Percentiles rank a stretch among this genome's conserved stretches.
These are phyloP conservation scores for Trichoderma virens DNA, from an alignment of 495 filamentous ascomycete genomes.

Conservation along the genomic window DNA sequence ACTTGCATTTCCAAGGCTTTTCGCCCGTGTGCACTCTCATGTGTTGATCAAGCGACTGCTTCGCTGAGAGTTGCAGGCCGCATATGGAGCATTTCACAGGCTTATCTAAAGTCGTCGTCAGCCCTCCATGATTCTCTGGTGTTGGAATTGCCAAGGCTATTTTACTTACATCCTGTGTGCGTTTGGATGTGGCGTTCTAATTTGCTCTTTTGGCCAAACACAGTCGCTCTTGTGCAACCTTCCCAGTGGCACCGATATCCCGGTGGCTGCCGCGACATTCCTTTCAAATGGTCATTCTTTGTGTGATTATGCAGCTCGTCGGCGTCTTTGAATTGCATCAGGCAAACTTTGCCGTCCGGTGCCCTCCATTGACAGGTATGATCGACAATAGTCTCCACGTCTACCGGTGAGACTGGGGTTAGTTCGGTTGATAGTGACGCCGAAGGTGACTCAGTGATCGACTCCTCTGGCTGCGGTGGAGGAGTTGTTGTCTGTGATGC, in stretches of 20 bases:
- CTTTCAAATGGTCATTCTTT: constrained; percentile 14
- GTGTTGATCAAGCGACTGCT: constrained; percentile 55
- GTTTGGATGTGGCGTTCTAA: constrained; percentile 56
- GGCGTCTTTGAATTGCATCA: background rate
- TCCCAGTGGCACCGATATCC: constrained; percentile 34
- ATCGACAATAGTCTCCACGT: constrained; percentile 24
- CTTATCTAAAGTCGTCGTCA: constrained; percentile 39
- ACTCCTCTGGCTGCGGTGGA: background rate
- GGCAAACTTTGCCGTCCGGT: background rate
- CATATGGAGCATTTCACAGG: constrained; percentile 47
- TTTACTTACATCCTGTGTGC: constrained; percentile 51
- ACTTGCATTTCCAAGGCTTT: constrained; percentile 47
- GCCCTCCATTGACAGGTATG: background rate
- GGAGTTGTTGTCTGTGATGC: background rate
- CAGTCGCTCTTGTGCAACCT: constrained; percentile 34
- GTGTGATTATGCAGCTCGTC: constrained; percentile 16
- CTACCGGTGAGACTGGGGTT: constrained; percentile 21
- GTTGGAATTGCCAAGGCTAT: background rate
- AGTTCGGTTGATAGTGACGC: background rate
- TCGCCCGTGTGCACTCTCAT: constrained; percentile 53
- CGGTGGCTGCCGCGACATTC: background rate
- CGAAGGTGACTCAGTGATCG: background rate
- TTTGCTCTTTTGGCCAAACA: constrained; percentile 51
- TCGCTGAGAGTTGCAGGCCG: constrained; percentile 47
- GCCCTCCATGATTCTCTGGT: background rate